Evolutionary conservation across 1,284 basidiomycete genomes (phyloP), one percentile per base, ranked within the genome.

Genomic region (Rhodotorula sp.): DNA sequence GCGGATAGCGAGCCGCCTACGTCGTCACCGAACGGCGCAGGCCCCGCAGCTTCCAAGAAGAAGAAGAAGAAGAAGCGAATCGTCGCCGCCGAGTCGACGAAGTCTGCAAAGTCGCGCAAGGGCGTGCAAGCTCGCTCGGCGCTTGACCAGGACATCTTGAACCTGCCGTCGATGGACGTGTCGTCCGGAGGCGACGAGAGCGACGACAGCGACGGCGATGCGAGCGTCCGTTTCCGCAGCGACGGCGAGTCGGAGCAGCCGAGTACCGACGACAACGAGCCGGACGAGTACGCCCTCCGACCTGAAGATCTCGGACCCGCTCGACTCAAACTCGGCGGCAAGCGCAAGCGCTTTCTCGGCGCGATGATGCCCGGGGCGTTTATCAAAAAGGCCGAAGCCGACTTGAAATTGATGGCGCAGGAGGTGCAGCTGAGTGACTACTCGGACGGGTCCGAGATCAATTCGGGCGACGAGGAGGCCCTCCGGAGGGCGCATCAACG

Each of bases 301-400:
- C 34, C 56, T 16, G 26, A 23, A 18, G 39, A 43, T 20, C 58
- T 60, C 39, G 51, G 56, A 34, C 31, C 60, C 0, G 59, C 68
- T 7, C 71, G 71, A 23, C 61, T 70, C 63, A 60, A 62, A 39
- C 72, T 79, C 51, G 68, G 69, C 31, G 65, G 70, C 34, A 76
- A 73, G 56, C 69, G 73, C 16, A 66, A 70, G 34, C 64, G 65
- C 31, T 72, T 72, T 4, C 66, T 78, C 6, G 65, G 70, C 23
- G 46, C 47, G 14, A 79, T 79, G 78, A 77, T 79, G 78, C 78
- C 78, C 14, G 76, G 67, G n/a, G 69, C 73, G 3, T 77, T 78
- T 64, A 70, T 79, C 54, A 78, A 78, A 67, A 70, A 68, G 62
- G 78, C 78, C 3, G 60, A 73, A 43, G 69, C 62, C 7, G 78